Evolutionary conservation across 2,329 filamentous ascomycete genomes (phyloP).

Genomic region (Colletotrichum endophyticum): DNA sequence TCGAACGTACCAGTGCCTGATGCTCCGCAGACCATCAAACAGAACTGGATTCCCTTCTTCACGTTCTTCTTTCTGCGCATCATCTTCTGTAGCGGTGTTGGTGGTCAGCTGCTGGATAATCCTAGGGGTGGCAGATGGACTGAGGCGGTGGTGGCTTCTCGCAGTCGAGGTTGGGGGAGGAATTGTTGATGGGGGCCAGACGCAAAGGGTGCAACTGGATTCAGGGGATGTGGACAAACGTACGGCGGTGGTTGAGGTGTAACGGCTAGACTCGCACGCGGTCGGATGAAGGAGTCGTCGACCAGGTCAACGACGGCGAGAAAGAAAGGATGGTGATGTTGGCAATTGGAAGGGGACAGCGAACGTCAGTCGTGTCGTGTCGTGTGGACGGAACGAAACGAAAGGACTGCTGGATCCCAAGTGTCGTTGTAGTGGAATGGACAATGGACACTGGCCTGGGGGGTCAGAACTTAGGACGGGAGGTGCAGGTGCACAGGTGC

Average conservation of each 20-base stretch:
- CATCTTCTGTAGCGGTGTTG: constrained; percentile 70
- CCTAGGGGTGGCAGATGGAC: background rate
- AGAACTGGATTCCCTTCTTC: constrained; percentile 99
- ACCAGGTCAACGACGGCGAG: constrained; percentile 6
- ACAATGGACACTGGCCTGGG: background rate
- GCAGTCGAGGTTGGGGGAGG: constrained; percentile 7
- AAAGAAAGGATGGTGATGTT: background rate
- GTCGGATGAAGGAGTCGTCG: constrained; percentile 1
- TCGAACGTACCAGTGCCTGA: constrained; percentile 86
- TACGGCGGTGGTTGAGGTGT: constrained; percentile 14
- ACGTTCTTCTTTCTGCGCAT: constrained; percentile 99
- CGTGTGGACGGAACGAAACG: constrained; percentile 13
- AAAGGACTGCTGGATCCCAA: constrained; percentile 19
- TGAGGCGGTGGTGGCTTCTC: constrained; percentile 3
- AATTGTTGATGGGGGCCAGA: background rate
- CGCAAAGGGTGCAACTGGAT: background rate
- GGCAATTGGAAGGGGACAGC: constrained; percentile 9
- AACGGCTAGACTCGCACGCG: background rate
- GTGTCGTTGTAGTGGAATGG: constrained; percentile 20
- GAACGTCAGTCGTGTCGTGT: constrained; percentile 10
- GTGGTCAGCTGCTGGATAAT: constrained; percentile 30
- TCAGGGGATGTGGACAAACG: constrained; percentile 4
- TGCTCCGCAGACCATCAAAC: constrained; percentile 99
- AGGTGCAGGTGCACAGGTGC: constrained; percentile 13
- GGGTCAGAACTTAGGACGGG: background rate